Percentiles rank a stretch among this genome's conserved stretches.
phyloP scores from a whole-genome alignment of 2,329 filamentous ascomycete species.

The Nemania sp. region DNA sequence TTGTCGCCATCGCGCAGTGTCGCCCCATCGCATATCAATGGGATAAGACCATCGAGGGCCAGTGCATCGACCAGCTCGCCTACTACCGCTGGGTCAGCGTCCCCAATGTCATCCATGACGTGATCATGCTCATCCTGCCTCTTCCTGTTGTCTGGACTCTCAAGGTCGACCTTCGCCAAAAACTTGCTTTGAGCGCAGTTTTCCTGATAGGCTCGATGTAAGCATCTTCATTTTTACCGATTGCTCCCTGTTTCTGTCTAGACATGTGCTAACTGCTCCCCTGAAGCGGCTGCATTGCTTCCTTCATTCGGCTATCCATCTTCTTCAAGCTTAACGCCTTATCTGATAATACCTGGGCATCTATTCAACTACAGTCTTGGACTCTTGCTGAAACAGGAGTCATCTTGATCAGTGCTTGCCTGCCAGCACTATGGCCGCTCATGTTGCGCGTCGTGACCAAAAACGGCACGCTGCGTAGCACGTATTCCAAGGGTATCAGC shows the following conservation, averaged over 20 bases:
- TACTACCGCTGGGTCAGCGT: slow-evolving; percentile 21
- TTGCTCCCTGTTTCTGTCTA: no score
- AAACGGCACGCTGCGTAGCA: neutral
- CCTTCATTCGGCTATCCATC: slow-evolving; percentile 23
- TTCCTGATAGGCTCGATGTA: slow-evolving; percentile 29
- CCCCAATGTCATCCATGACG: slow-evolving; percentile 26
- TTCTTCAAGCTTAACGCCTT: slow-evolving; percentile 23
- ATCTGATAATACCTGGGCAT: slow-evolving; percentile 25
- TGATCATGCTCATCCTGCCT: slow-evolving; percentile 26
- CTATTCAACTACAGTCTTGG: slow-evolving; percentile 25
- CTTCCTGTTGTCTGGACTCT: slow-evolving; percentile 24
- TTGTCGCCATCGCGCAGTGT: slow-evolving; percentile 23
- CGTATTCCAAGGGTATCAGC: neutral
- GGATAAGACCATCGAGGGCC: slow-evolving; percentile 18
- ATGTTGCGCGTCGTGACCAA: neutral
- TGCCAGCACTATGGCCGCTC: slow-evolving; percentile 15
- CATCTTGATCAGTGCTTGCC: slow-evolving; percentile 25
- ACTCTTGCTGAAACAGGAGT: slow-evolving; percentile 25
- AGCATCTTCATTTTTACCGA: neutral
- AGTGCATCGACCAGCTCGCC: slow-evolving; percentile 13
- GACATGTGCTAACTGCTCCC: neutral
- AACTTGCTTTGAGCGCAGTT: slow-evolving; percentile 24
- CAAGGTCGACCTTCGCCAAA: slow-evolving; percentile 22
- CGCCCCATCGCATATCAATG: slow-evolving; percentile 18
- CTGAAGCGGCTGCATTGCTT: slow-evolving; percentile 24